phyloP scores from a whole-genome alignment of 805 yeast genomes.

The Yarrowia deformans region DNA sequence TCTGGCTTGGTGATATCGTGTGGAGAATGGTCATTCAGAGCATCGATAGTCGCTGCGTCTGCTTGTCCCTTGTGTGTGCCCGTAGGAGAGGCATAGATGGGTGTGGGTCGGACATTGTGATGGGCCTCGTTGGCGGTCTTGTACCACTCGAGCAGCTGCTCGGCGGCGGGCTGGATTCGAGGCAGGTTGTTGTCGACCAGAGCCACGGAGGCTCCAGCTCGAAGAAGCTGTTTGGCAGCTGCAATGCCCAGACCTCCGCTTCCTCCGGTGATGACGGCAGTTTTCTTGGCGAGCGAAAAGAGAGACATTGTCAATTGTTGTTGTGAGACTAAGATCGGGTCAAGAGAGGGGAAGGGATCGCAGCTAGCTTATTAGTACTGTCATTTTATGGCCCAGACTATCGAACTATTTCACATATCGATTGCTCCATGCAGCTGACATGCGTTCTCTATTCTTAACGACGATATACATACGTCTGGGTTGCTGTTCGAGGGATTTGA shows the following conservation, averaged over 20 bases:
- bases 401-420: constrained; percentile 13
- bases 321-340: neutral
- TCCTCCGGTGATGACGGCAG: constrained; percentile 81
- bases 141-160: constrained; percentile 59
- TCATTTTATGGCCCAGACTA: neutral
- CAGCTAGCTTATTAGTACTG: constrained; percentile 11
- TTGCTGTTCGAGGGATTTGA: constrained; percentile 32
- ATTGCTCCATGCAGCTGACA: constrained; percentile 6
- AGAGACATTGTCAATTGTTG: constrained; percentile 40
- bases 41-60: neutral
- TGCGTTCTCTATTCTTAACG: constrained; percentile 19
- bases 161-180: constrained; percentile 64
- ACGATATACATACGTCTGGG: constrained; percentile 11
- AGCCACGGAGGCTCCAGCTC: constrained; percentile 81
- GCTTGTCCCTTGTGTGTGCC: neutral
- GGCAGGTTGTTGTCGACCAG: constrained; percentile 71
- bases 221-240: constrained; percentile 68
- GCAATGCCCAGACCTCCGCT: constrained; percentile 79
- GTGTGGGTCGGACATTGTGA: constrained; percentile 16
- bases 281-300: constrained; percentile 56
- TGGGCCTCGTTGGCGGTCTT: constrained; percentile 42
- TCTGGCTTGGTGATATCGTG: constrained; percentile 13
- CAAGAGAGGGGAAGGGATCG: neutral
- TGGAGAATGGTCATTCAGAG: constrained; percentile 2
- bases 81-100: constrained; percentile 24